A percentile compares a stretch with the other conserved stretches of the same genome.
These are phyloP conservation scores for Pyricularia grisea DNA, from an alignment of 2,329 filamentous ascomycete species.

Conservation along the genomic window DNA sequence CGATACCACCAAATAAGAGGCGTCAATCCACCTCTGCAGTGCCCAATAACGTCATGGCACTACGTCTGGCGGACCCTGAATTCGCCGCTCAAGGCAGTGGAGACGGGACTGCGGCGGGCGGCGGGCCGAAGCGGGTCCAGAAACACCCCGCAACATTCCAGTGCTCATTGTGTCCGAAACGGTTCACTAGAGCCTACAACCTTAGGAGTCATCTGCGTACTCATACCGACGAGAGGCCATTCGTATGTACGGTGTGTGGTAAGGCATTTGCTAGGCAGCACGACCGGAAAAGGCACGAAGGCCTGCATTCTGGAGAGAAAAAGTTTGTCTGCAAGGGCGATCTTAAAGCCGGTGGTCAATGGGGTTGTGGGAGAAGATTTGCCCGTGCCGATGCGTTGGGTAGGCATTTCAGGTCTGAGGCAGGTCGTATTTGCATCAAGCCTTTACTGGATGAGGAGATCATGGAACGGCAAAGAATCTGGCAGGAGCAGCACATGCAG, in stretches of 20 bases:
- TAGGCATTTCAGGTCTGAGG: constrained; percentile 90
- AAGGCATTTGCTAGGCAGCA: constrained; percentile 98
- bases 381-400: constrained; percentile 92
- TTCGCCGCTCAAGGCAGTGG: constrained; percentile 61
- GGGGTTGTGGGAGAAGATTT: constrained; percentile 90
- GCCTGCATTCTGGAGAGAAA: constrained; percentile 93
- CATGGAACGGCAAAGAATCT: constrained; percentile 65
- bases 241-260: constrained; percentile 92
- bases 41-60: constrained; percentile 62
- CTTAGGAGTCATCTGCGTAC: constrained; percentile 89
- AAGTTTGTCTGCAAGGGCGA: constrained; percentile 96
- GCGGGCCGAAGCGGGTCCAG: constrained; percentile 69
- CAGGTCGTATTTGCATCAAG: constrained; percentile 92
- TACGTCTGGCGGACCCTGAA: constrained; percentile 82
- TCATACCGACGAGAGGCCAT: constrained; percentile 93
- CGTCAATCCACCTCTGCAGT: constrained; percentile 57
- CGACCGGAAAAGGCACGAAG: constrained; percentile 94
- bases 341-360: constrained; percentile 71
- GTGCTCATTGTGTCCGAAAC: constrained; percentile 85
- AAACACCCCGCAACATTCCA: constrained; percentile 98
- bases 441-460: constrained; percentile 95
- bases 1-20: constrained; percentile 35
- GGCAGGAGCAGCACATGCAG: constrained; percentile 64
- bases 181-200: constrained; percentile 95
- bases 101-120: constrained; percentile 43